phyloP scores from a whole-genome alignment of 306 rosid genomes.

The Mimosa bimucronata region DNA sequence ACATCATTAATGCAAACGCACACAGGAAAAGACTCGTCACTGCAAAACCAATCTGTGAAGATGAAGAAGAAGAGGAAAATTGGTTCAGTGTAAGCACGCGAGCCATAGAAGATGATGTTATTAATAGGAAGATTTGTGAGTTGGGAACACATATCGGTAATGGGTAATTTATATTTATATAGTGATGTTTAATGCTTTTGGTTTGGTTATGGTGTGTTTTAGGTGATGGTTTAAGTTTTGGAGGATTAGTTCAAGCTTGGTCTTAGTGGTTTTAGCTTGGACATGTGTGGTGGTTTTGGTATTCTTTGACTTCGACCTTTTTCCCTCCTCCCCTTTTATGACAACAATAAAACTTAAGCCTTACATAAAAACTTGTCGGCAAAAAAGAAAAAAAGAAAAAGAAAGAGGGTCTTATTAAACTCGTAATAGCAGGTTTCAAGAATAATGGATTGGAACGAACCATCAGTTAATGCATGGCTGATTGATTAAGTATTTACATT shows the following conservation, averaged over 20 bases:
- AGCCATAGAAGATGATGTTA: slow-evolving; percentile 53
- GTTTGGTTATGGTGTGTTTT: not conserved
- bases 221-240: not conserved
- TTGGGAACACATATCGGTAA: not conserved
- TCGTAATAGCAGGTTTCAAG: too few species aligned
- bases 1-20: slow-evolving; percentile 69
- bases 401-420: too few species aligned
- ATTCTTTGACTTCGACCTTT: slow-evolving; percentile 33
- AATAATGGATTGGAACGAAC: too few species aligned
- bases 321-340: not conserved
- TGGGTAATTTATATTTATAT: slow-evolving; percentile 22
- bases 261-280: slow-evolving; percentile 38
- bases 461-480: too few species aligned
- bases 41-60: slow-evolving; percentile 48
- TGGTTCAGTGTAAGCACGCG: slow-evolving; percentile 49
- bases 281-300: slow-evolving; percentile 45
- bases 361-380: too few species aligned
- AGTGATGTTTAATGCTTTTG: not conserved
- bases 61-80: slow-evolving; percentile 7
- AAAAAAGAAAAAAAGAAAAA: too few species aligned
- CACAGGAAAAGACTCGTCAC: slow-evolving; percentile 57
- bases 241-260: not conserved
- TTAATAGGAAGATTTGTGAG: not conserved
- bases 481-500: too few species aligned
- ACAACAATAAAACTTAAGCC: too few species aligned